Evolutionary conservation across 2,329 filamentous ascomycete species (phyloP).

Genomic region (Aspergillus brasiliensis): DNA sequence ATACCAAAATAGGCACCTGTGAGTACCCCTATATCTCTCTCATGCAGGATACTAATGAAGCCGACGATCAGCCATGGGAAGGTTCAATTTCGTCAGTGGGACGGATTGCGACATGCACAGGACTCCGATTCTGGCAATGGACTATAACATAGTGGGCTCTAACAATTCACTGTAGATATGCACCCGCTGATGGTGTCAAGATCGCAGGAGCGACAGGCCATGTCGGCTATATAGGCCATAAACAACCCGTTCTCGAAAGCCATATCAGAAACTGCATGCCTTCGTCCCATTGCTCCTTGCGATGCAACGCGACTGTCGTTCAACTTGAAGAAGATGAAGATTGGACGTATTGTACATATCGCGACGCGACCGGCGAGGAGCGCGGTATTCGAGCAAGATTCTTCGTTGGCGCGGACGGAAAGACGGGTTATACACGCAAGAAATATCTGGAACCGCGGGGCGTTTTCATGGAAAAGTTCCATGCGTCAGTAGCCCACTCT

Average conservation of each 20-base stretch:
- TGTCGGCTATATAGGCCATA: conserved; percentile 33
- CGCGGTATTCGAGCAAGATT: conserved; percentile 27
- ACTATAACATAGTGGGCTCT: conserved; percentile 21
- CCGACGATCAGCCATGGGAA: conserved; percentile 18
- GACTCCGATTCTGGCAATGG: conserved; percentile 27
- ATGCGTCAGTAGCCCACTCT: conserved; percentile 14
- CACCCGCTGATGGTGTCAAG: conserved; percentile 4
- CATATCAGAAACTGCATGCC: conserved; percentile 21
- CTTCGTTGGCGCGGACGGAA: conserved; percentile 52
- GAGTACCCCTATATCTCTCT: background rate
- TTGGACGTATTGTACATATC: conserved; percentile 23
- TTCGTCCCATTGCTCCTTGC: conserved; percentile 17
- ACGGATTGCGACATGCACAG: conserved; percentile 20
- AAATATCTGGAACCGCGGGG: conserved; percentile 49
- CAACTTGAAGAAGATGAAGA: conserved; percentile 17
- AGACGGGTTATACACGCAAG: conserved; percentile 51
- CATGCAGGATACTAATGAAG: background rate
- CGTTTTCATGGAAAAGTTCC: conserved; percentile 38
- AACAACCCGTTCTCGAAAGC: conserved; percentile 33
- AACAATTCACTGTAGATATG: background rate
- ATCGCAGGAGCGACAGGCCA: conserved; percentile 33
- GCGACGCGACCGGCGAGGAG: conserved; percentile 18
- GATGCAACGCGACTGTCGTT: conserved; percentile 19
- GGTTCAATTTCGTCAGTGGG: conserved; percentile 29
- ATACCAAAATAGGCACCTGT: conserved; percentile 32